These are phyloP conservation scores for Laguncularia racemosa DNA, from an alignment of 345 rosid genomes.

Conservation along the genomic window DNA sequence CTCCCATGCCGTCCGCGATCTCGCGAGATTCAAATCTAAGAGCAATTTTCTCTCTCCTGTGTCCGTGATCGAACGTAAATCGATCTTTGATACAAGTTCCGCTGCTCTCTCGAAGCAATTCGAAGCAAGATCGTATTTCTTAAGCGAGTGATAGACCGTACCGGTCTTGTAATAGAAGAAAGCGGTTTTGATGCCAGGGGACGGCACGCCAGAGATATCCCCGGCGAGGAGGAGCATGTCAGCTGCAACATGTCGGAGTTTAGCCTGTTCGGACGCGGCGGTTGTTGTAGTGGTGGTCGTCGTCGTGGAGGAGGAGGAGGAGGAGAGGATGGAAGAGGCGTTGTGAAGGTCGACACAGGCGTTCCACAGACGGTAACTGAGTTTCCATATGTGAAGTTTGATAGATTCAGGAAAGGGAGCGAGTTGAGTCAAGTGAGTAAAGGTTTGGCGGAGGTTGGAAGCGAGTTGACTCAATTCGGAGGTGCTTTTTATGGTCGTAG, in stretches of 20 bases:
- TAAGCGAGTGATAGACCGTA: slow-evolving; percentile 51
- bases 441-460: slow-evolving; percentile 41
- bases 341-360: slow-evolving; percentile 88
- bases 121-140: slow-evolving; percentile 67
- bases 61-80: slow-evolving; percentile 37
- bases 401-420: slow-evolving; percentile 56
- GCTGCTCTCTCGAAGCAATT: slow-evolving; percentile 83
- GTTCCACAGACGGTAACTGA: slow-evolving; percentile 92
- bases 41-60: slow-evolving; percentile 58
- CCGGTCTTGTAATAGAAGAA: slow-evolving; percentile 83
- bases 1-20: slow-evolving; percentile 91
- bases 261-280: slow-evolving; percentile 26
- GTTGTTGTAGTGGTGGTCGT: slow-evolving; percentile 6
- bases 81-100: slow-evolving; percentile 59
- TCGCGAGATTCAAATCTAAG: slow-evolving; percentile 69
- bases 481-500: slow-evolving; percentile 5
- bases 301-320: slow-evolving; percentile 14
- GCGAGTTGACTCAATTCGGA: slow-evolving; percentile 37
- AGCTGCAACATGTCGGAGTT: slow-evolving; percentile 72
- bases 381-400: slow-evolving; percentile 80
- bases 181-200: slow-evolving; percentile 59
- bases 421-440: slow-evolving; percentile 47
- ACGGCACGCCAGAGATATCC: slow-evolving; percentile 65
- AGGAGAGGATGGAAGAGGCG: slow-evolving; percentile 31
- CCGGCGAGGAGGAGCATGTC: slow-evolving; percentile 70